Evolutionary conservation across 768 basidiomycete species (phyloP), one percentile per base, ranked within the genome.

Genomic region (Podaxis mareebaensis): DNA sequence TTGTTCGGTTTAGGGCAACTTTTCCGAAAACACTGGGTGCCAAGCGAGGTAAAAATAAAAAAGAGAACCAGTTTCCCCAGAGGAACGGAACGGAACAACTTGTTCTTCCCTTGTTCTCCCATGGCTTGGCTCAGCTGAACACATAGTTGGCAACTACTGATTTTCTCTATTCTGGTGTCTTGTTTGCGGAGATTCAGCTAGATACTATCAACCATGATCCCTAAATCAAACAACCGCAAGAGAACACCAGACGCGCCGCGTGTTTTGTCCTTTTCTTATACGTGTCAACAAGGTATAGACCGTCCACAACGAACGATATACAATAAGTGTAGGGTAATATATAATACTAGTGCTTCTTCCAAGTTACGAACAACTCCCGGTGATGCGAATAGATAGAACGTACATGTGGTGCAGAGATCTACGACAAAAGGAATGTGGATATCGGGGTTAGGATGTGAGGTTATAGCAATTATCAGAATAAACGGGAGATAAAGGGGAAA

Each of bases 391-490:
- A 61, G 40, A 61, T 61, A 54, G 39, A 24, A 53, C 26, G 53
- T 61, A 61, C 60, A 61, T 61, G 60, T 61, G 53, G 30, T 42
- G 52, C 59, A 54, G 26, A 61, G 30, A 44, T 61, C 60, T 53
- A 61, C 51, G 52, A 61, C 6, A 33, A 61, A 46, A 46, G 20
- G 38, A 7, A 33, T 44, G 22, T 53, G 52, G 52, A 53, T 61
- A 33, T 56, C 22, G 39, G 22, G 51, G 51, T 52, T 44, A 48
- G 17, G 28, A 22, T 42, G 51, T 26, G 39, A 55, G 46, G 36
- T 40, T 15, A 40, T 53, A 49, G 39, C 51, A 60, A 30, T 44
- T 42, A 33, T 26, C 57, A 58, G 30, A 58, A 56, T 59, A 24
- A 64, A 42, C 28, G 13, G 17, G 53, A n/a, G 8, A 54, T 17